Conservation (phyloP, 495 filamentous ascomycete genomes). For the Tuber umbilicatum region DNA sequence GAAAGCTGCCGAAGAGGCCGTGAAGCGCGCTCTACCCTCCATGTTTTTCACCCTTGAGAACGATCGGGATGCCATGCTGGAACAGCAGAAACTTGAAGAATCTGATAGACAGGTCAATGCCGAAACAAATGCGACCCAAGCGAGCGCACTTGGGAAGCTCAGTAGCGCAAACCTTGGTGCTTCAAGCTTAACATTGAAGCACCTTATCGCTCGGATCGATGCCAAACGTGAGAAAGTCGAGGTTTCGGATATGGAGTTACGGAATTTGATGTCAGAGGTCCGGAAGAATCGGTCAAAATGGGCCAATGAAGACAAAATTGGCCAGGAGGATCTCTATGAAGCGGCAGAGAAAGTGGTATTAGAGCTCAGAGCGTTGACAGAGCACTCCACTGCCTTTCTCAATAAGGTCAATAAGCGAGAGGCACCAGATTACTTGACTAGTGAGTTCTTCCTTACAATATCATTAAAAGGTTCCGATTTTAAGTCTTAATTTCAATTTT, state of each 20-base stretch:
- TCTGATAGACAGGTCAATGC: constrained; percentile 92
- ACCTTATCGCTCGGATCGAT: constrained; percentile 92
- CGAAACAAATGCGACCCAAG: constrained; percentile 54
- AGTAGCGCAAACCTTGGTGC: constrained; percentile 91
- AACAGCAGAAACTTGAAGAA: constrained; percentile 94
- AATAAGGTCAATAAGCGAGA: constrained; percentile 92
- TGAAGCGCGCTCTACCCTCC: constrained; percentile 79
- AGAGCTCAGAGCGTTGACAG: constrained; percentile 91
- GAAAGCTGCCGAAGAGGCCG: constrained; percentile 84
- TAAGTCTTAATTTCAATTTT: constrained; percentile 18
- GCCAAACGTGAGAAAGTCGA: constrained; percentile 76
- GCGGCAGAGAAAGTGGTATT: constrained; percentile 90
- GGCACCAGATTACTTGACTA: constrained; percentile 86
- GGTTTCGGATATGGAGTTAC: constrained; percentile 85
- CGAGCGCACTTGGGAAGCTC: constrained; percentile 61
- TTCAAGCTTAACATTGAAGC: constrained; percentile 92
- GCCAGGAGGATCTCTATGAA: constrained; percentile 97
- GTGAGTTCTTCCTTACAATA: constrained; percentile 49
- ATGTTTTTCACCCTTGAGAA: constrained; percentile 92
- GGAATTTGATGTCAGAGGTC: constrained; percentile 89
- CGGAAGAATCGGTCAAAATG: constrained; percentile 97
- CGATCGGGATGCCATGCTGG: constrained; percentile 90
- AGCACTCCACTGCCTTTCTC: constrained; percentile 89
- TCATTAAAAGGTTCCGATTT: constrained; percentile 1
- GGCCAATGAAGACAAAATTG: constrained; percentile 94